Evolutionary conservation across 768 basidiomycete species (phyloP).

Genomic region (Crucibulum laeve): DNA sequence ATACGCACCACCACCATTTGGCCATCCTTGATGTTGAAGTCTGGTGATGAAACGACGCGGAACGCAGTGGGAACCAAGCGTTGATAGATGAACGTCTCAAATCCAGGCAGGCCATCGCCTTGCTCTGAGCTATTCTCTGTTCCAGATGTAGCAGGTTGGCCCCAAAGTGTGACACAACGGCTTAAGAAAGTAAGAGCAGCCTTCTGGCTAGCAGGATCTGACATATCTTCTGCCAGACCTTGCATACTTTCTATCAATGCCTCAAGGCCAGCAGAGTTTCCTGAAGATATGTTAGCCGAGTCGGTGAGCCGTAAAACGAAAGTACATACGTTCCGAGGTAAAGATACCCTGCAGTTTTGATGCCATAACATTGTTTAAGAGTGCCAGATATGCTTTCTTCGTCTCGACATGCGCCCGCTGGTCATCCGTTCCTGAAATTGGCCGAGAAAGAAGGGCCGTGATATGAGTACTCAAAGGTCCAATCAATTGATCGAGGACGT

Average conservation of each 20-base stretch:
- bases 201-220: conserved; percentile 75
- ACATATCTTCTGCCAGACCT: conserved; percentile 65
- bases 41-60: conserved; percentile 68
- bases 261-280: conserved; percentile 61
- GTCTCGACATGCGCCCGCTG: conserved; percentile 72
- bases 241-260: conserved; percentile 72
- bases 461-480: conserved; percentile 85
- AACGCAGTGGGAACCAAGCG: conserved; percentile 80
- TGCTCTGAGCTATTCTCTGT: conserved; percentile 27
- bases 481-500: conserved; percentile 86
- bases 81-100: conserved; percentile 90
- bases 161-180: conserved; percentile 66
- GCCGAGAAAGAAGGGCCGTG: conserved; percentile 71
- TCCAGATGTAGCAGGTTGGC: conserved; percentile 35
- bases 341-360: conserved; percentile 82
- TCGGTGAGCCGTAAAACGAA: neutral
- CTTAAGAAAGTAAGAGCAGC: conserved; percentile 77
- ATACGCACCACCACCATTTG: conserved; percentile 74
- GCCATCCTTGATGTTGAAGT: conserved; percentile 87
- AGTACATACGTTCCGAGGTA: conserved; percentile 75
- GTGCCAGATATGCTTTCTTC: conserved; percentile 81
- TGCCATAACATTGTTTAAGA: conserved; percentile 77
- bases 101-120: conserved; percentile 68
- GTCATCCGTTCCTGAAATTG: conserved; percentile 85
- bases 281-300: conserved; percentile 13